Evolutionary conservation across 345 rosid species (phyloP).

Genomic region (Excoecaria agallocha): DNA sequence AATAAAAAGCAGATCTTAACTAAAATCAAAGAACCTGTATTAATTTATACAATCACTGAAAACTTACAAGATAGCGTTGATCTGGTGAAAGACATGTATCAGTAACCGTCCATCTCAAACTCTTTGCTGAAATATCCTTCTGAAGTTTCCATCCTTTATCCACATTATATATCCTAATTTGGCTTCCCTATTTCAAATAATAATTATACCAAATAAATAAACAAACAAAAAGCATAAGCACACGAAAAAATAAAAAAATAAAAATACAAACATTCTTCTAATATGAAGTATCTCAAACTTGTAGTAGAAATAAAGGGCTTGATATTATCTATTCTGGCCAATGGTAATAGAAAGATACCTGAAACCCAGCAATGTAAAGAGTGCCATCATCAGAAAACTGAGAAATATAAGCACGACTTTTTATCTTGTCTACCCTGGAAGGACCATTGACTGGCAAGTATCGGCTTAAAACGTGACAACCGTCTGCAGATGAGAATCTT

Average conservation of each 20-base stretch:
- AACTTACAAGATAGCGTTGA: constrained; percentile 53
- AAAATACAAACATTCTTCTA: background rate
- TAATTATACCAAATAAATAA: background rate
- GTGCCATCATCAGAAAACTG: constrained; percentile 67
- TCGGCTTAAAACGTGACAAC: constrained; percentile 57
- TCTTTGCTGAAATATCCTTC: constrained; percentile 52
- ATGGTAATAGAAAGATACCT: constrained; percentile 33
- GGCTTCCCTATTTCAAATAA: constrained; percentile 40
- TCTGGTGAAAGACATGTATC: constrained; percentile 69
- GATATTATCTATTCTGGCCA: background rate
- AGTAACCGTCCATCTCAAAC: constrained; percentile 59
- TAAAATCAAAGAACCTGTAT: too few relatives aligned
- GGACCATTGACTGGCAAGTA: constrained; percentile 60
- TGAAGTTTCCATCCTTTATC: constrained; percentile 57
- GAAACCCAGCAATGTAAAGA: constrained; percentile 57
- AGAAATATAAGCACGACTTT: constrained; percentile 53
- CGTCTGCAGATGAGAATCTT: constrained; percentile 55
- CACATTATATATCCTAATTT: constrained; percentile 57
- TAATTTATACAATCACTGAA: constrained; percentile 14
- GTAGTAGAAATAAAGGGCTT: background rate
- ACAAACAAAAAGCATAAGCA: background rate
- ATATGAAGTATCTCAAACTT: background rate
- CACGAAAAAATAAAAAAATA: background rate
- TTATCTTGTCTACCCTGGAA: constrained; percentile 33
- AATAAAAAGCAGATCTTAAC: too few relatives aligned